phyloP scores from a whole-genome alignment of 2,329 filamentous ascomycete species.

The Diaporthe citriasiana region DNA sequence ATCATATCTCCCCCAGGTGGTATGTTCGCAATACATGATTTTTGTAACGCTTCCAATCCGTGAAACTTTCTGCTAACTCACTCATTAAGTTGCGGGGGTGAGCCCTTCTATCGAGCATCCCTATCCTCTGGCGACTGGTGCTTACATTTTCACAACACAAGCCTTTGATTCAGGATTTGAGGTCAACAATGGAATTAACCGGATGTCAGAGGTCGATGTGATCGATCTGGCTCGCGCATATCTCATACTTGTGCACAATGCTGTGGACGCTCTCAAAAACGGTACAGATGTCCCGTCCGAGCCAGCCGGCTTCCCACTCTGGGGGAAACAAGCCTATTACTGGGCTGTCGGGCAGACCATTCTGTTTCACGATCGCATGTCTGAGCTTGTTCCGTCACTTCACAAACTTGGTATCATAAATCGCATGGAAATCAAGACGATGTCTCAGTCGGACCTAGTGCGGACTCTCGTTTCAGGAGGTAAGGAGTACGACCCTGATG shows the following conservation, averaged over 20 bases:
- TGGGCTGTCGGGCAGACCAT: slow-evolving; percentile 4
- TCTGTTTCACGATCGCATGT: slow-evolving; percentile 10
- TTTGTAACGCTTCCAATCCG: no score
- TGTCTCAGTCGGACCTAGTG: slow-evolving; percentile 24
- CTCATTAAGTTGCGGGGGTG: background rate
- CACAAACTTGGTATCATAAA: slow-evolving; percentile 34
- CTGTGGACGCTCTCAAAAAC: slow-evolving; percentile 6
- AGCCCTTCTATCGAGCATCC: slow-evolving; percentile 35
- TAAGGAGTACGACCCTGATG: slow-evolving; percentile 22
- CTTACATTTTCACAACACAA: slow-evolving; percentile 23
- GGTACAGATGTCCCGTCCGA: slow-evolving; percentile 8
- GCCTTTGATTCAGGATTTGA: slow-evolving; percentile 40
- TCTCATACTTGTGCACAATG: slow-evolving; percentile 40
- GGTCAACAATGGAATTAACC: slow-evolving; percentile 39
- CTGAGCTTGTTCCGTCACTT: slow-evolving; percentile 29
- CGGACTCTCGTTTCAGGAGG: background rate
- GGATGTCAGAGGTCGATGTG: slow-evolving; percentile 36
- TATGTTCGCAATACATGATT: background rate
- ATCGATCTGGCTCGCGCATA: slow-evolving; percentile 41
- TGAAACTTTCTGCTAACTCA: background rate
- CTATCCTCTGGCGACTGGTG: slow-evolving; percentile 32
- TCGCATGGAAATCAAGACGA: slow-evolving; percentile 36
- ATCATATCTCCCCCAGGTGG: slow-evolving; percentile 38
- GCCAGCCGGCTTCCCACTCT: slow-evolving; percentile 30
- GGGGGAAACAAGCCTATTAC: slow-evolving; percentile 43